Evolutionary conservation across 768 basidiomycete genomes (phyloP).

Genomic region (Xerocomellus dryophilus): DNA sequence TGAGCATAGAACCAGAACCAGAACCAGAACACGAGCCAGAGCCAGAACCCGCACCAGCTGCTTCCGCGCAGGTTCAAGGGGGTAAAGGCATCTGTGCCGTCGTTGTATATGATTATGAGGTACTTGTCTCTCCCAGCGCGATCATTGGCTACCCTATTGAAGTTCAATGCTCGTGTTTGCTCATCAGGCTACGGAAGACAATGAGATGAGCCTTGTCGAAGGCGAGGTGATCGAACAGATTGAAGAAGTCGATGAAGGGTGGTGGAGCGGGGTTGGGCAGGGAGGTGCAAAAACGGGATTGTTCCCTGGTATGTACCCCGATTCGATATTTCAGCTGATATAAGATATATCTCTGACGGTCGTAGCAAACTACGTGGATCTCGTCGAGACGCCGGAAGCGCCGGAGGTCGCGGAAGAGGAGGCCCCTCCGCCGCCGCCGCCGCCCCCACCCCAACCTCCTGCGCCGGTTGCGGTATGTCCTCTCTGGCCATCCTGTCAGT

Average conservation of each 20-base stretch:
- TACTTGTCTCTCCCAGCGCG: conserved; percentile 23
- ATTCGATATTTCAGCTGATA: not conserved
- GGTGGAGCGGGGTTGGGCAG: conserved; percentile 82
- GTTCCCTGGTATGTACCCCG: conserved; percentile 68
- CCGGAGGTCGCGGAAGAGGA: conserved; percentile 39
- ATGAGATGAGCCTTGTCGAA: conserved; percentile 77
- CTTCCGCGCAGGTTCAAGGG: conserved; percentile 1
- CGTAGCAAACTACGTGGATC: conserved; percentile 83
- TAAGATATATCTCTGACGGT: not conserved
- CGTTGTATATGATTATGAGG: conserved; percentile 80
- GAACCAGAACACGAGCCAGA: conserved; percentile 34
- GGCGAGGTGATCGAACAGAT: conserved; percentile 81
- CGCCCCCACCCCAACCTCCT: conserved; percentile 43
- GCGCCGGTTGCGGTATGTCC: conserved; percentile 41
- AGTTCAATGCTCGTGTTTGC: not conserved
- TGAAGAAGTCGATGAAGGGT: conserved; percentile 83
- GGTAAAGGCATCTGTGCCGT: conserved; percentile 61
- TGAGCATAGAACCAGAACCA: conserved; percentile 34
- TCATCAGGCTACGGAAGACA: conserved; percentile 71
- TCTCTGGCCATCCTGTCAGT: no score
- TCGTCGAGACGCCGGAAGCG: conserved; percentile 50
- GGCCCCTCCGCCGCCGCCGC: conserved; percentile 56
- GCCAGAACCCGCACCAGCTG: conserved; percentile 25
- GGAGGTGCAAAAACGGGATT: conserved; percentile 68
- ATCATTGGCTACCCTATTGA: not conserved